Percentiles rank a stretch among this genome's conserved stretches.
Conservation (phyloP, 371 early-diverging fungal genomes). For the Paraphysoderma sedebokerense region DNA sequence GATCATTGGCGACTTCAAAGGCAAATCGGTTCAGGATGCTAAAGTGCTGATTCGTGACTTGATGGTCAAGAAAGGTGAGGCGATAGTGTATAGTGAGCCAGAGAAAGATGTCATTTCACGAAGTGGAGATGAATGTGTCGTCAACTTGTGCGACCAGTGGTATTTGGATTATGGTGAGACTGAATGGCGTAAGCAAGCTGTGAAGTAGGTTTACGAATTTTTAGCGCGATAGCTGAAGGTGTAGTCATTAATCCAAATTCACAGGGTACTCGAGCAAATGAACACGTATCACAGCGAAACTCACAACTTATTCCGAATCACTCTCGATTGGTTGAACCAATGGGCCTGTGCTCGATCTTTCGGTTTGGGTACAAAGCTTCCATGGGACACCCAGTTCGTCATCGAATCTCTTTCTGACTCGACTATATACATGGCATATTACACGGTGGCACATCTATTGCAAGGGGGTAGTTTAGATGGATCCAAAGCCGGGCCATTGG, state of each 20-base stretch:
- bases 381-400: constrained; percentile 93
- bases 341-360: constrained; percentile 99
- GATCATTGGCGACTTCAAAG: constrained; percentile 62
- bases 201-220: constrained; percentile 29
- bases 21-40: constrained; percentile 78
- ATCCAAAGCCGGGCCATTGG: constrained; percentile 58
- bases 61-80: constrained; percentile 52
- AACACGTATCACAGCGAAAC: constrained; percentile 75
- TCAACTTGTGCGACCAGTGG: constrained; percentile 98
- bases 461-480: constrained; percentile 76
- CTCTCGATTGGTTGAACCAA: constrained; percentile 92
- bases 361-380: constrained; percentile 93
- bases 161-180: constrained; percentile 97
- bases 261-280: constrained; percentile 46
- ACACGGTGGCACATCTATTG: constrained; percentile 92
- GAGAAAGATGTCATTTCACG: constrained; percentile 90
- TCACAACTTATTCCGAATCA: constrained; percentile 69
- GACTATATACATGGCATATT: constrained; percentile 99
- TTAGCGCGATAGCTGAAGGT: neutral
- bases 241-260: neutral
- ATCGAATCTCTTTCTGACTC: constrained; percentile 99
- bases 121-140: constrained; percentile 97
- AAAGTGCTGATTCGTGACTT: constrained; percentile 64
- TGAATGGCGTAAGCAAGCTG: constrained; percentile 70
- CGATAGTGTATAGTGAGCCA: constrained; percentile 91